Percentiles rank a stretch among this genome's conserved stretches.
Evolutionary conservation across 129 eudicot genomes (phyloP).

Genomic region (Helianthus annuus): HanXRQr2.0-SUNRISE NC_035443.2:93992621-93993120

Average conservation of each 20-base stretch:
- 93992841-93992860: constrained; percentile 2
- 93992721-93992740: constrained; percentile 92
- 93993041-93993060: constrained; percentile 69
- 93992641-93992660: constrained; percentile 15
- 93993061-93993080: constrained; percentile 78
- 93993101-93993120: constrained; percentile 1
- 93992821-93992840: constrained; percentile 14
- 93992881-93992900: not conserved
- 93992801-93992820: constrained; percentile 20
- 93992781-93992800: constrained; percentile 1
- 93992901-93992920: not conserved
- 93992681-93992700: constrained; percentile 86
- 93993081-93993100: constrained; percentile 25
- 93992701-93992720: constrained; percentile 93
- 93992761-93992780: constrained; percentile 14
- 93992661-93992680: constrained; percentile 61
- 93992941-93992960: constrained; percentile 1
- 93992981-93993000: constrained; percentile 97
- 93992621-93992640: constrained; percentile 8
- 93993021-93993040: constrained; percentile 84
- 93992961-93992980: constrained; percentile 69
- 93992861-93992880: not conserved
- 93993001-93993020: constrained; percentile 85
- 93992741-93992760: constrained; percentile 41
- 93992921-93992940: constrained; percentile 6